phyloP scores from a whole-genome alignment of 1,139 yeast species.

The Geotrichum cucujoidarum region DNA sequence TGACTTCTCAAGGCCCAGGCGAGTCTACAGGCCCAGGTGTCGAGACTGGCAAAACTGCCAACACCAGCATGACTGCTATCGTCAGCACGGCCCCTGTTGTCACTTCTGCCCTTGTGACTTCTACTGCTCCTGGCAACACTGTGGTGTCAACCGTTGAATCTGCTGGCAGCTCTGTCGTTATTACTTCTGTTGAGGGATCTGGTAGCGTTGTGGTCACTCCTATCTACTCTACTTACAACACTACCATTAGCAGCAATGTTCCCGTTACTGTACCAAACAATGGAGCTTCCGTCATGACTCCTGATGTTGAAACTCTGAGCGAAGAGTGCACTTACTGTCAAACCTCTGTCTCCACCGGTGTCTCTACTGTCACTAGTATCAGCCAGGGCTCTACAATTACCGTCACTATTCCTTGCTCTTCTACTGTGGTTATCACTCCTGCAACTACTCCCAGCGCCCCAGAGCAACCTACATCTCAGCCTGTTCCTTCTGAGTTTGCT shows the following conservation, averaged over 20 bases:
- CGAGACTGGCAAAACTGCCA: neutral
- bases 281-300: neutral
- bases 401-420: neutral
- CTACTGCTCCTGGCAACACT: neutral
- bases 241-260: neutral
- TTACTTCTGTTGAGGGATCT: neutral
- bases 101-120: neutral
- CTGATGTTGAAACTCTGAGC: neutral
- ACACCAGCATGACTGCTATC: neutral
- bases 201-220: neutral
- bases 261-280: neutral
- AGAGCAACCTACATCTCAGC: no score
- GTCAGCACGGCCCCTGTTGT: neutral
- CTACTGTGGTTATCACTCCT: neutral
- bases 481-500: neutral
- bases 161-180: neutral
- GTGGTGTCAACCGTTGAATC: neutral
- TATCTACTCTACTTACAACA: neutral
- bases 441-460: neutral
- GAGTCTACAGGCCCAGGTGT: conserved; percentile 5
- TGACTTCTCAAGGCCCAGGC: neutral
- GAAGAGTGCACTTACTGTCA: neutral
- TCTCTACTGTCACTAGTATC: neutral
- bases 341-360: neutral
- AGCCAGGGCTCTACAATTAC: neutral